Conservation (phyloP, 2,329 filamentous ascomycete genomes). For the Bipolaris oryzae region DNA sequence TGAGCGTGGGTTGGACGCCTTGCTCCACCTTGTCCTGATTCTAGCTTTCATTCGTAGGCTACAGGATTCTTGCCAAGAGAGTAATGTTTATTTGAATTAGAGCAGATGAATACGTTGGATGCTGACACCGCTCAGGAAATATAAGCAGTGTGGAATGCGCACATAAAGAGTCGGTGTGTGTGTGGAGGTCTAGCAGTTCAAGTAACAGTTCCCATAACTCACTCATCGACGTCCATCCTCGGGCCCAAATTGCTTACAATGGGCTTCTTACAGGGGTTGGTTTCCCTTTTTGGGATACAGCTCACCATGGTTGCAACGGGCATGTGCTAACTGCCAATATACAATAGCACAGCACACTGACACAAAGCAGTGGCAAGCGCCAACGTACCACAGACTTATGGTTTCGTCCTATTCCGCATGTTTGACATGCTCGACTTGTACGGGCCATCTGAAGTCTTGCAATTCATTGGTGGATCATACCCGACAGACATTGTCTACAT, state of each 20-base stretch:
- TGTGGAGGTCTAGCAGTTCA: background rate
- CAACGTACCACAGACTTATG: slow-evolving; percentile 29
- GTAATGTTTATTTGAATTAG: background rate
- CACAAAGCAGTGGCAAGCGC: slow-evolving; percentile 7
- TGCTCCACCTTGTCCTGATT: background rate
- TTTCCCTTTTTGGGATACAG: slow-evolving; percentile 1
- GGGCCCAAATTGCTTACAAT: background rate
- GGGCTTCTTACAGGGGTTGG: slow-evolving; percentile 6
- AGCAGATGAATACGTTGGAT: background rate
- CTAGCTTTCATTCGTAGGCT: background rate
- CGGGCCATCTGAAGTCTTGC: slow-evolving; percentile 54
- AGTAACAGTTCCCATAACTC: background rate
- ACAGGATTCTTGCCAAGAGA: background rate
- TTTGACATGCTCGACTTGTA: slow-evolving; percentile 37
- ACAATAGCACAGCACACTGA: background rate
- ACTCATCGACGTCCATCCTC: background rate
- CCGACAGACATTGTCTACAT: slow-evolving; percentile 31
- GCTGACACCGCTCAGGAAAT: background rate
- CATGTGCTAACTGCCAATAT: background rate
- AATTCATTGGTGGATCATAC: slow-evolving; percentile 29
- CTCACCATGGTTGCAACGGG: background rate
- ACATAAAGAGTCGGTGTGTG: background rate
- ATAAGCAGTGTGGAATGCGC: background rate
- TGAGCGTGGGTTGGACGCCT: background rate
- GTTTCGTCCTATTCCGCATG: slow-evolving; percentile 38